phyloP scores from a whole-genome alignment of 305 asterid species.

The Coffea humblotiana region DNA sequence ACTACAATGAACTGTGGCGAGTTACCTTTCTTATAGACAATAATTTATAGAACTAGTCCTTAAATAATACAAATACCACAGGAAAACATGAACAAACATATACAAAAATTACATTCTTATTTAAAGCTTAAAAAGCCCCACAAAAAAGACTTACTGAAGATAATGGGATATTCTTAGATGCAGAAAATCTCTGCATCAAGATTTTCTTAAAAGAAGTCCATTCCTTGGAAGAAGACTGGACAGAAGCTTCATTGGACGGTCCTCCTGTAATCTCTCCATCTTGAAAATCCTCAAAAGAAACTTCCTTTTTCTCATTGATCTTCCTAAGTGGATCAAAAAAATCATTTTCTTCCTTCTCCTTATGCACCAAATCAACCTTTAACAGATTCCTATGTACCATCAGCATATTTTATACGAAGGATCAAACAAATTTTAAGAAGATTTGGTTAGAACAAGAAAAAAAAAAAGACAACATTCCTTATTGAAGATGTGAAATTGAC shows the following conservation, averaged over 20 bases:
- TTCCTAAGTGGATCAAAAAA: conserved; percentile 44
- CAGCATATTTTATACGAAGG: background rate
- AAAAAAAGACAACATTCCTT: background rate
- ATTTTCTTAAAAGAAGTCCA: conserved; percentile 68
- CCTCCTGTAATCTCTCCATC: conserved; percentile 32
- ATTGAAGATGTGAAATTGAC: background rate
- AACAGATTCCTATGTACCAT: conserved; percentile 20
- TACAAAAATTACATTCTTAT: background rate
- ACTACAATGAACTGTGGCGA: background rate
- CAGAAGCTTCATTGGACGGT: conserved; percentile 23
- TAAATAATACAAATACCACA: background rate
- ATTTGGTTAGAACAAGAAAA: conserved; percentile 8
- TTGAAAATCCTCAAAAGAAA: conserved; percentile 26
- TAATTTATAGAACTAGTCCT: background rate
- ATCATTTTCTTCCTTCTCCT: conserved; percentile 28
- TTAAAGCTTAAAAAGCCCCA: conserved; percentile 9
- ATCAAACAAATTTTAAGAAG: background rate
- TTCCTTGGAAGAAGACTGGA: conserved; percentile 48
- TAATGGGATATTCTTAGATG: conserved; percentile 46
- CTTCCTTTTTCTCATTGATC: conserved; percentile 28
- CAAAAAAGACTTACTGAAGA: conserved; percentile 46
- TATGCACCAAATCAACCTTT: conserved; percentile 46
- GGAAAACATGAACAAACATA: background rate
- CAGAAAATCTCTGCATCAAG: conserved; percentile 70
- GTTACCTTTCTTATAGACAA: background rate